Percentiles rank a stretch among this genome's conserved stretches.
phyloP scores from a whole-genome alignment of 2,329 filamentous ascomycete species.

The Aureobasidium sp. region DNA sequence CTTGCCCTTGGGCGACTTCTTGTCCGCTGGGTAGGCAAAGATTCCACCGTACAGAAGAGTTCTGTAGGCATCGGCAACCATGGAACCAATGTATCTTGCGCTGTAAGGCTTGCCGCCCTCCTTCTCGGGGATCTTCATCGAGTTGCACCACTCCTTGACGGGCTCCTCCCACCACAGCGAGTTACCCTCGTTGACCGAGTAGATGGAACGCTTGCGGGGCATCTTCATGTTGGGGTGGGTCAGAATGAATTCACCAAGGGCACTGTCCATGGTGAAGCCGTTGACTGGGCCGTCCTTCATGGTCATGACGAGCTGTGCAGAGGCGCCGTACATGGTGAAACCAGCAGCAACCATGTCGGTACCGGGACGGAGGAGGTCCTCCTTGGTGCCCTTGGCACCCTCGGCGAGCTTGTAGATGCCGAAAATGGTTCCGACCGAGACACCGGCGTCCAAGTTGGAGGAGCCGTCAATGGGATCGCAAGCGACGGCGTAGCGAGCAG shows the following conservation, averaged over 20 bases:
- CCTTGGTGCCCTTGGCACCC: constrained; percentile 63
- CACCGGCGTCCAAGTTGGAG: constrained; percentile 94
- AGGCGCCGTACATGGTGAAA: constrained; percentile 99
- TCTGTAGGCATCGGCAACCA: constrained; percentile 97
- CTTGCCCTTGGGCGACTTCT: constrained; percentile 98
- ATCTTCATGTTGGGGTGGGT: constrained; percentile 93
- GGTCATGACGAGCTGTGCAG: constrained; percentile 90
- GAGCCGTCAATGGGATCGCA: constrained; percentile 98
- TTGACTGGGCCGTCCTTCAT: constrained; percentile 91
- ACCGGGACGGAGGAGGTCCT: constrained; percentile 83
- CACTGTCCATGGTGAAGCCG: constrained; percentile 95
- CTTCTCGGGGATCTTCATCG: constrained; percentile 69
- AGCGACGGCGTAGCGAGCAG: constrained; percentile 82
- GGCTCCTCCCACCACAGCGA: constrained; percentile 90
- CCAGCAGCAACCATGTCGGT: constrained; percentile 87
- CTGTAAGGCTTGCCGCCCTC: constrained; percentile 81
- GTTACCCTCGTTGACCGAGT: constrained; percentile 98
- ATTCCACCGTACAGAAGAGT: constrained; percentile 93
- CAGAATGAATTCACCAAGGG: constrained; percentile 96
- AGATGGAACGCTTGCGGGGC: constrained; percentile 74
- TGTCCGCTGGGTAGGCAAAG: constrained; percentile 95
- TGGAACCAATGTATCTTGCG: constrained; percentile 89
- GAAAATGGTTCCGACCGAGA: constrained; percentile 97
- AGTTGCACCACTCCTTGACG: constrained; percentile 81
- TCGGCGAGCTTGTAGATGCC: constrained; percentile 85